These are phyloP conservation scores for Nyctanthes arbortristis DNA, from an alignment of 257 asterid species.

Conservation along the genomic window DNA sequence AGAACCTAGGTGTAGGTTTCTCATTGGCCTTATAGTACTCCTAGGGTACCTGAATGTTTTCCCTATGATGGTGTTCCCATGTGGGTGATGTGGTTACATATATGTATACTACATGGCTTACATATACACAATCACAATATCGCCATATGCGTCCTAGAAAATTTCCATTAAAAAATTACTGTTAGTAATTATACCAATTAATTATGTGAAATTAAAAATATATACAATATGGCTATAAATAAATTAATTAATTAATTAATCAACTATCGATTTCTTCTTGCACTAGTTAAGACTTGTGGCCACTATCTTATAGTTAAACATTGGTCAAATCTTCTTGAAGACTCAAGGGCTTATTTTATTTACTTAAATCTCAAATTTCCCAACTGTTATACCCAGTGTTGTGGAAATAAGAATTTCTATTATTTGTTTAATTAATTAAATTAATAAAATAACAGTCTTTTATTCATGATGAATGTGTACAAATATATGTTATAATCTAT, in stretches of 20 bases:
- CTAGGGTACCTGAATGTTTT: too few relatives aligned
- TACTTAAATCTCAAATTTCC: constrained; percentile 37
- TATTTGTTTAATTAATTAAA: constrained; percentile 12
- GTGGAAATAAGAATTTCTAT: constrained; percentile 27
- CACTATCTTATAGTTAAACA: constrained; percentile 14
- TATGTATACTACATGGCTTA: too few relatives aligned
- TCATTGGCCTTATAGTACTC: too few relatives aligned
- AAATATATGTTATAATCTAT: background rate
- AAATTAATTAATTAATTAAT: background rate
- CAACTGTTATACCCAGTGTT: constrained; percentile 55
- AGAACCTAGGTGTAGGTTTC: too few relatives aligned
- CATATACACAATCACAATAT: too few relatives aligned
- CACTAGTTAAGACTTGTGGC: constrained; percentile 21
- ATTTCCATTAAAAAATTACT: too few relatives aligned
- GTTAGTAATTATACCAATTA: background rate
- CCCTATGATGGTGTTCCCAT: too few relatives aligned
- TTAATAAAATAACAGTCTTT: background rate
- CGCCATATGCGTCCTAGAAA: too few relatives aligned
- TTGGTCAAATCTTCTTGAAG: constrained; percentile 30
- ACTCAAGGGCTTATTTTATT: constrained; percentile 26
- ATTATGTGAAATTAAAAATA: background rate
- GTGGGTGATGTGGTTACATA: too few relatives aligned
- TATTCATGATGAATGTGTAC: constrained; percentile 20
- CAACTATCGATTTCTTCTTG: constrained; percentile 17
- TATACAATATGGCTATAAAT: background rate